Conservation (phyloP, 495 filamentous ascomycete species). For the Aspergillus nanangensis region DNA sequence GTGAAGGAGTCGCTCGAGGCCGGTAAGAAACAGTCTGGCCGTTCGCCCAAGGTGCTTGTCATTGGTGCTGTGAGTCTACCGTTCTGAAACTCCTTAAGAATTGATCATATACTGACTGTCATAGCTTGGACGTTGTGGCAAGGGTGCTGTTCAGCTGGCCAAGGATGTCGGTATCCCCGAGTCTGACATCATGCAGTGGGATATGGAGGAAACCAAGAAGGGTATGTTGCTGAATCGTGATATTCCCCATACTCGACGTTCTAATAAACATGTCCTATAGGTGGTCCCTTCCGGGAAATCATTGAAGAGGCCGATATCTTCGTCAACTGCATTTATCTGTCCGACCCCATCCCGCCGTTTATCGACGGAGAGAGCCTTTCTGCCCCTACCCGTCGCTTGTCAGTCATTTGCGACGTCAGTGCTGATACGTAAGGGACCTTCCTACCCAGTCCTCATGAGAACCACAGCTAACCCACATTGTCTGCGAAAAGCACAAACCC, state of each 20-base stretch:
- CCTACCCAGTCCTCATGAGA: background rate
- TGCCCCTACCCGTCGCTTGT: conserved; percentile 64
- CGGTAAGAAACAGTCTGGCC: conserved; percentile 51
- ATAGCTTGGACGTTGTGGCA: conserved; percentile 76
- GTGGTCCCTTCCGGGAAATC: conserved; percentile 88
- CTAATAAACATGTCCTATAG: conserved; percentile 11
- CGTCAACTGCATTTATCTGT: conserved; percentile 90
- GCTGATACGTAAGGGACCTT: conserved; percentile 53
- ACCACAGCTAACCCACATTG: background rate
- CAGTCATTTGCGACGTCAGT: conserved; percentile 85
- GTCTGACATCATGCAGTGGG: conserved; percentile 81
- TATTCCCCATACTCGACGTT: too few relatives aligned
- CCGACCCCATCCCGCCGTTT: conserved; percentile 63
- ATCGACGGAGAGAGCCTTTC: conserved; percentile 67
- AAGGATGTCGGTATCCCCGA: conserved; percentile 70
- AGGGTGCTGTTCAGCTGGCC: conserved; percentile 77
- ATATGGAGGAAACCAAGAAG: conserved; percentile 76
- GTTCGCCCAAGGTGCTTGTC: conserved; percentile 49
- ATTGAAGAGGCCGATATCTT: conserved; percentile 66
- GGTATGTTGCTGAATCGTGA: too few relatives aligned
- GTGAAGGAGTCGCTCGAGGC: conserved; percentile 63
- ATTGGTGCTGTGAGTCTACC: conserved; percentile 50
- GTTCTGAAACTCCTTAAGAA: background rate
- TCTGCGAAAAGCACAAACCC: conserved; percentile 54
- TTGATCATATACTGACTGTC: conserved; percentile 4